Evolutionary conservation across 2,329 filamentous ascomycete species (phyloP).

Genomic region (Botrytis porri): DNA sequence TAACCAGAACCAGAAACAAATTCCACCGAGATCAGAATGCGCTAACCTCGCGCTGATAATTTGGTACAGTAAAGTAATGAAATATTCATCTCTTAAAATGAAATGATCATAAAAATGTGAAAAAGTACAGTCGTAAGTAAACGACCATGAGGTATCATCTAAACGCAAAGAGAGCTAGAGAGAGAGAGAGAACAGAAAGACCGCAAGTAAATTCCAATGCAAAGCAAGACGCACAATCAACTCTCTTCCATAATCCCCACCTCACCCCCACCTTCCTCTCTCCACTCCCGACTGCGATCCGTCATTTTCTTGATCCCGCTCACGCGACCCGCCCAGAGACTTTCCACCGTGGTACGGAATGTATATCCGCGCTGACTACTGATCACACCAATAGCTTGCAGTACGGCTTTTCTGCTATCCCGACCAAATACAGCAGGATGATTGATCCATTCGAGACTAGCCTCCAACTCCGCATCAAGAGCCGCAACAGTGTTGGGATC

Average conservation of each 20-base stretch:
- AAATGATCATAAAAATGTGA: not conserved
- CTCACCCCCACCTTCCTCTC: constrained; percentile 61
- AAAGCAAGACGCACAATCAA: constrained; percentile 20
- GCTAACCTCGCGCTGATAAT: not conserved
- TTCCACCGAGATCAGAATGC: constrained; percentile 10
- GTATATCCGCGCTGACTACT: constrained; percentile 92
- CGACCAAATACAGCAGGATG: constrained; percentile 93
- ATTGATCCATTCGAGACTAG: constrained; percentile 93
- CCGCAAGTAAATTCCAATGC: not conserved
- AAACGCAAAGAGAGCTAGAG: not conserved
- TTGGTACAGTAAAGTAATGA: not conserved
- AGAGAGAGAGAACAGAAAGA: not conserved
- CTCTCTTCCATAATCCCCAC: constrained; percentile 38
- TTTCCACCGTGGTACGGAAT: constrained; percentile 85
- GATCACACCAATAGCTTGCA: constrained; percentile 96
- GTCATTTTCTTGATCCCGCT: constrained; percentile 77
- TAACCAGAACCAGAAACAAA: not conserved
- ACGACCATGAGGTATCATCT: not conserved
- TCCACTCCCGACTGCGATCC: constrained; percentile 85
- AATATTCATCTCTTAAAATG: not conserved
- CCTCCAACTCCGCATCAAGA: constrained; percentile 85
- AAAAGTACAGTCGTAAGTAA: not conserved
- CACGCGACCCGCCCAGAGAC: constrained; percentile 82
- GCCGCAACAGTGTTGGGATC: constrained; percentile 78
- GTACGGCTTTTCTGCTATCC: constrained; percentile 89